Conservation (phyloP, 345 rosid species). For the Cochlearia excelsa region DNA sequence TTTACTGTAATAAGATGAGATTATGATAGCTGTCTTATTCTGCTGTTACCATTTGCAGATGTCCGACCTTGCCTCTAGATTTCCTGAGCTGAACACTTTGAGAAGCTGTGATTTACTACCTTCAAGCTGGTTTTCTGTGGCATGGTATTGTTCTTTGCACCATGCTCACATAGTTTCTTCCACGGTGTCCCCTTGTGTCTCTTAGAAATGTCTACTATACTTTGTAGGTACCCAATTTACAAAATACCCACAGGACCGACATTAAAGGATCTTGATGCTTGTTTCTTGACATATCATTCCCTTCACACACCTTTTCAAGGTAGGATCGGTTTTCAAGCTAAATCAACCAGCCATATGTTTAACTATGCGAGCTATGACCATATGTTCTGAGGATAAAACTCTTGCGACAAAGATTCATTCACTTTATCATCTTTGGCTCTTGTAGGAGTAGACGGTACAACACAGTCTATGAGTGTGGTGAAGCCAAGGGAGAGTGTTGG, state of each 20-base stretch:
- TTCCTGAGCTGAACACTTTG: slow-evolving; percentile 58
- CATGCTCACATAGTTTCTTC: not conserved
- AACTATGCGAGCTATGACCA: not conserved
- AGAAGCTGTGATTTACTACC: slow-evolving; percentile 73
- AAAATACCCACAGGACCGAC: slow-evolving; percentile 92
- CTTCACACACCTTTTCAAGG: slow-evolving; percentile 60
- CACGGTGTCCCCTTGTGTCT: not conserved
- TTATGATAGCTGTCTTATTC: slow-evolving; percentile 11
- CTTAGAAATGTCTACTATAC: slow-evolving; percentile 13
- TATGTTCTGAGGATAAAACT: not conserved
- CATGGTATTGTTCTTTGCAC: slow-evolving; percentile 53
- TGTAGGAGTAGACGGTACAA: slow-evolving; percentile 33
- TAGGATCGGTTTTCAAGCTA: slow-evolving; percentile 25
- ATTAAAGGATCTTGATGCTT: slow-evolving; percentile 83
- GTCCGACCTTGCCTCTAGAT: slow-evolving; percentile 57
- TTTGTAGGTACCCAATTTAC: slow-evolving; percentile 79
- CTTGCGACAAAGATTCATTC: not conserved
- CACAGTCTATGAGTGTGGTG: slow-evolving; percentile 28
- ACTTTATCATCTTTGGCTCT: slow-evolving; percentile 4
- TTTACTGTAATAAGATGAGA: not conserved
- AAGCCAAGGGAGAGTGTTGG: slow-evolving; percentile 31
- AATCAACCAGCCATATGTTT: not conserved
- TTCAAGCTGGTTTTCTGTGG: slow-evolving; percentile 92
- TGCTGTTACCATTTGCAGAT: slow-evolving; percentile 44
- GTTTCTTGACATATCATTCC: slow-evolving; percentile 84